Evolutionary conservation across 495 filamentous ascomycete genomes (phyloP), one percentile per base, ranked within the genome.

Genomic region (Hypoxylon trugodes): DNA sequence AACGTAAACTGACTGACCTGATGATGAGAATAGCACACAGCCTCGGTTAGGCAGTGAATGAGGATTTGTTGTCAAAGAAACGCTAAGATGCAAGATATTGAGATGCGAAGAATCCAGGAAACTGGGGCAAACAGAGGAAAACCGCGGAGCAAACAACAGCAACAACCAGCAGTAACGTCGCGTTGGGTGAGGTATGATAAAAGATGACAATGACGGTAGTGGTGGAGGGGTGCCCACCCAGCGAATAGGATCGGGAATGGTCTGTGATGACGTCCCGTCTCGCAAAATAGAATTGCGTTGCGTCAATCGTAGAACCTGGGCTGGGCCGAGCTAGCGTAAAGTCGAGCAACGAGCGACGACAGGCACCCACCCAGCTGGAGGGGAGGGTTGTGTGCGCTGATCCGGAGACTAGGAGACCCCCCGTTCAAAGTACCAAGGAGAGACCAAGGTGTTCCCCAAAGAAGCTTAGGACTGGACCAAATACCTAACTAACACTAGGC

Each of bases 231-330:
- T 35, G 47, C 24, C 16, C 22, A 16, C 42, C n/a, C 36, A 53
- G 42, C 64, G 51, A 67, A 61, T 61, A 18, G 47, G 58, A 58
- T 59, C 28, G 54, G 49, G 30, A 26, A 45, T 4, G 22, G 28
- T 35, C 37, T 28, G 35, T 45, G 55, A 68, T 68, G 65, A 68
- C 65, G 65, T 68, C 65, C 65, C 59, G 38, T 36, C 46, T 59
- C 48, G 54, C 52, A 50, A 56, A 58, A 54, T 67, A 57, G 40
- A 67, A 59, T 54, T 43, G 58, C 58, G 58, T 62, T 67, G 64
- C 64, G 64, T 67, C 47, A 67, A 67, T 61, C 47, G 64, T 21
- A 52, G 42, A 57, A 33, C 38, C 50, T n/a, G n/a, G n/a, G n/a
- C 28, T 32, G 22, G 61, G 25, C 22, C 21, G 43, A 56, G 24